Percentiles rank a stretch among this genome's conserved stretches.
Evolutionary conservation across 257 asterid genomes (phyloP).

Genomic region (Asclepias syriaca): DNA sequence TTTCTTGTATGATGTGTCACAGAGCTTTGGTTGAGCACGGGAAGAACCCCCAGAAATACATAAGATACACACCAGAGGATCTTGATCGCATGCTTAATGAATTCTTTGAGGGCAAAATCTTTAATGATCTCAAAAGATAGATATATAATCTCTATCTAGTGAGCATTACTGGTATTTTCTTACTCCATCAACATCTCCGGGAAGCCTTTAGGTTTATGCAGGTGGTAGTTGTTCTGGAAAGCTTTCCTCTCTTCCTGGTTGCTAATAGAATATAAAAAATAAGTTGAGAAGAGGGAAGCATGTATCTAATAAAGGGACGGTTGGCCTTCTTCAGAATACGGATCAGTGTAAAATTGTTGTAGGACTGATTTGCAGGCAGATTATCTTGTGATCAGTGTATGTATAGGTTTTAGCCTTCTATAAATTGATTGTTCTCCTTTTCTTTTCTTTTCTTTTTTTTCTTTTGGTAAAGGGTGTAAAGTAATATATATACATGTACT

Average conservation of each 20-base stretch:
- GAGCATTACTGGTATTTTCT: constrained; percentile 2
- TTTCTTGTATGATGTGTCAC: constrained; percentile 19
- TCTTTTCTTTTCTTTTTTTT: not conserved
- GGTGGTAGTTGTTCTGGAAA: not conserved
- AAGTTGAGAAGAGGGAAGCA: not conserved
- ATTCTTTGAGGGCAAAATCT: constrained; percentile 93
- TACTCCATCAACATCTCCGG: not conserved
- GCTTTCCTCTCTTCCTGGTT: not conserved
- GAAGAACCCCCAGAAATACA: constrained; percentile 91
- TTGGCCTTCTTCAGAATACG: not conserved
- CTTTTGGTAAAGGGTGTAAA: not conserved
- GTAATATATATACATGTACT: not conserved
- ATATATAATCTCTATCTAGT: not conserved
- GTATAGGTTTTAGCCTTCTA: not conserved
- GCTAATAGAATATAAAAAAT: not conserved
- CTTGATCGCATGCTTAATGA: constrained; percentile 97
- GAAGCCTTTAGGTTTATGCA: not conserved
- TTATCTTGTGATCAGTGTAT: not conserved
- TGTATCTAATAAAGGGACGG: constrained; percentile 6
- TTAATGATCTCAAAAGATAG: constrained; percentile 79
- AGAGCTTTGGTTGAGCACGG: constrained; percentile 92
- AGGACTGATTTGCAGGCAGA: not conserved
- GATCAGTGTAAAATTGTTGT: not conserved
- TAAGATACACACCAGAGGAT: constrained; percentile 94
- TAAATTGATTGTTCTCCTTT: not conserved